A percentile compares a stretch with the other conserved stretches of the same genome.
These are phyloP conservation scores for Neurospora sp. DNA, from an alignment of 495 filamentous ascomycete species.

Conservation along the genomic window DNA sequence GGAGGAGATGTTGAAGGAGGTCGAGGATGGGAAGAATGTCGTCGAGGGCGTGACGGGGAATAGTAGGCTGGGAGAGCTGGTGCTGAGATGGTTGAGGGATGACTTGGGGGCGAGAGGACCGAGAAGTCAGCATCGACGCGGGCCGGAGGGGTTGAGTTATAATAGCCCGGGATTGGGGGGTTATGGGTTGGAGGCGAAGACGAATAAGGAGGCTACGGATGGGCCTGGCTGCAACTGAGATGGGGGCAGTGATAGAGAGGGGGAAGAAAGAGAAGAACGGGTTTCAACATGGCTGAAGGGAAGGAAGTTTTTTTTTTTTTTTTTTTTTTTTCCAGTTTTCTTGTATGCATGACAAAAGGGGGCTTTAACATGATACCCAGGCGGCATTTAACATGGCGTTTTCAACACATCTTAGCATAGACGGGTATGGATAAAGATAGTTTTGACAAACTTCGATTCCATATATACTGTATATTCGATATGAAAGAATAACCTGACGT, in stretches of 20 bases:
- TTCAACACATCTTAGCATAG: not conserved
- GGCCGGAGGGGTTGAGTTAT: conserved; percentile 63
- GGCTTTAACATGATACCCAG: conserved; percentile 19
- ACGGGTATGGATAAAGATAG: not conserved
- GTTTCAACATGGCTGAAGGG: not conserved
- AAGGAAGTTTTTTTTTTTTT: no score
- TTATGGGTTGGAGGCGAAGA: conserved; percentile 65
- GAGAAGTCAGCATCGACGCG: conserved; percentile 44
- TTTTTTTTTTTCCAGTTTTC: not conserved
- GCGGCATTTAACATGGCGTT: conserved; percentile 20
- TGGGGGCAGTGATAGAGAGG: not conserved
- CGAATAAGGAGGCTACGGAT: conserved; percentile 1
- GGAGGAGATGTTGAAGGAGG: conserved; percentile 33
- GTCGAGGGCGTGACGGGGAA: conserved; percentile 50
- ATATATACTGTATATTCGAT: not conserved
- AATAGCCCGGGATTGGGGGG: conserved; percentile 62
- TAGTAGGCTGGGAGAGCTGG: conserved; percentile 70
- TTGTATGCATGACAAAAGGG: not conserved
- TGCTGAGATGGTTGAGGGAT: conserved; percentile 75
- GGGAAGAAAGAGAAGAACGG: not conserved
- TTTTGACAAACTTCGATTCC: not conserved
- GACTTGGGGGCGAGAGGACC: conserved; percentile 77
- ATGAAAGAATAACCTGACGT: not conserved
- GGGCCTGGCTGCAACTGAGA: not conserved
- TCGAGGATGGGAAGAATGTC: conserved; percentile 25